phyloP scores from a whole-genome alignment of 257 asterid genomes.

The Solanum microdontum region DNA sequence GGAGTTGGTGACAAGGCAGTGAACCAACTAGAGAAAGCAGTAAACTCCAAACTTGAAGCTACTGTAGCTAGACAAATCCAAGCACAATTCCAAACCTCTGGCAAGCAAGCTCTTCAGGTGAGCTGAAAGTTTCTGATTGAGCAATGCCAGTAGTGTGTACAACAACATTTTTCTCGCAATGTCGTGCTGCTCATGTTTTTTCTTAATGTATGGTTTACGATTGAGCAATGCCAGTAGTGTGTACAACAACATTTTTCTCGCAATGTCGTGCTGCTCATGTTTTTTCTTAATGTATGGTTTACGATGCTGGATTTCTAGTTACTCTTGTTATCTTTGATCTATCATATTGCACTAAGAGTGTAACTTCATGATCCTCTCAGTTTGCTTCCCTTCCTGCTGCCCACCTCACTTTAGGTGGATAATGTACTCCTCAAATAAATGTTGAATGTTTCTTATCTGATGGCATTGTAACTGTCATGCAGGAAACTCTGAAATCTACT shows the following conservation, averaged over 20 bases:
- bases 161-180: background rate
- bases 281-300: background rate
- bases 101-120: constrained; percentile 97
- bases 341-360: background rate
- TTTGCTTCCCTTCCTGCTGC: background rate
- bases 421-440: background rate
- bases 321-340: background rate
- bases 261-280: background rate
- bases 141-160: background rate
- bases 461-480: constrained; percentile 17
- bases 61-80: constrained; percentile 80
- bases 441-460: background rate
- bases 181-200: background rate
- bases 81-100: constrained; percentile 85
- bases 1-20: constrained; percentile 93
- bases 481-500: constrained; percentile 76
- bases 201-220: background rate
- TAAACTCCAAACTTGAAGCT: constrained; percentile 75
- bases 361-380: background rate
- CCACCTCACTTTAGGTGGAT: background rate
- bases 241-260: background rate
- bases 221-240: background rate
- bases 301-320: background rate
- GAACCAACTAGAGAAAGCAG: constrained; percentile 79
- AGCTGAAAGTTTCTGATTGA: background rate